Percentiles rank a stretch among this genome's conserved stretches.
Evolutionary conservation across 148 eudicot genomes (phyloP).

Genomic region (Diospyros lotus): DNA sequence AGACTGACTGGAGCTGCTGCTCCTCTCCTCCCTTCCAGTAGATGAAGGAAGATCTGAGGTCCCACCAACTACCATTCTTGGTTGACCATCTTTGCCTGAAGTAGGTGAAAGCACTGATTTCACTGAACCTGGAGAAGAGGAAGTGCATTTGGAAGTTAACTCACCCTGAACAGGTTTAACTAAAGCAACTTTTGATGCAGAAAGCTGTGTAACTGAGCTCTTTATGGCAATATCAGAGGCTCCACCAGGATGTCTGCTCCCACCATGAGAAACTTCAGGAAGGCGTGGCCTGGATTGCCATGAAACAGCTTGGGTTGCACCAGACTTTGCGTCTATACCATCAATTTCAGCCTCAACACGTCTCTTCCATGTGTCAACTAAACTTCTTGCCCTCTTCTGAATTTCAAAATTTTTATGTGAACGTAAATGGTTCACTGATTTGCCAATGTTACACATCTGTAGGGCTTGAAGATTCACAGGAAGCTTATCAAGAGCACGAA

Average conservation of each 20-base stretch:
- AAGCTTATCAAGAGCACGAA: constrained; percentile 70
- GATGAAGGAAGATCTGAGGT: constrained; percentile 31
- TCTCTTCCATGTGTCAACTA: constrained; percentile 87
- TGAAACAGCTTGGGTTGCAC: constrained; percentile 42
- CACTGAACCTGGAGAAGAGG: constrained; percentile 29
- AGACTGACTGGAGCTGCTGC: constrained; percentile 63
- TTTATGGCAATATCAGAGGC: constrained; percentile 43
- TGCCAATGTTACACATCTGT: constrained; percentile 70
- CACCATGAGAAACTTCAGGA: constrained; percentile 46
- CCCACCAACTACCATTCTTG: constrained; percentile 21
- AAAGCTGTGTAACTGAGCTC: constrained; percentile 38
- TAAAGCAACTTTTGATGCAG: constrained; percentile 44
- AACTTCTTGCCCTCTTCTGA: constrained; percentile 69
- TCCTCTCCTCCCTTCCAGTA: constrained; percentile 42
- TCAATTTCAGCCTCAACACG: constrained; percentile 84
- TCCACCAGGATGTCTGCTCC: constrained; percentile 34
- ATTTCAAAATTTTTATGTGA: constrained; percentile 64
- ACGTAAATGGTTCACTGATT: constrained; percentile 75
- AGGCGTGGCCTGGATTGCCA: constrained; percentile 55
- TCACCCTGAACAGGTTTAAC: constrained; percentile 48
- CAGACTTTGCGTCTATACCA: constrained; percentile 49
- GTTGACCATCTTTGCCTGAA: constrained; percentile 27
- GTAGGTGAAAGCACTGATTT: constrained; percentile 34
- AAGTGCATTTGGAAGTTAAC: constrained; percentile 28
- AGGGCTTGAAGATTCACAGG: constrained; percentile 74